phyloP scores from a whole-genome alignment of 139 green algal species.

The Desmodesmus armatus region DNA sequence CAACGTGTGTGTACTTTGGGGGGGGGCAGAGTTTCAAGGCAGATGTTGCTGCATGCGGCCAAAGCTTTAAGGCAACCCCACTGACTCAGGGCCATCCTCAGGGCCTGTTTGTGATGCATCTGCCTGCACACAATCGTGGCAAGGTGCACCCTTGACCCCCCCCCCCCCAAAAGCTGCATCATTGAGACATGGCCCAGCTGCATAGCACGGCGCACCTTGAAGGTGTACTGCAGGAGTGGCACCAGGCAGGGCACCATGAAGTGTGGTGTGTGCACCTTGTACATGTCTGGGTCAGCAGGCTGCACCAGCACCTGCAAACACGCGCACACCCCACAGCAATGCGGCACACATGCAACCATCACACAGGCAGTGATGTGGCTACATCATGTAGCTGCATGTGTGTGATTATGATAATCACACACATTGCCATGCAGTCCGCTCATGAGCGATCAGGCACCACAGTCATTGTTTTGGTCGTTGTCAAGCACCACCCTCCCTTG shows the following conservation, averaged over 20 bases:
- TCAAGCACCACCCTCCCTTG: too few species aligned
- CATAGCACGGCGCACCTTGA: slow-evolving; percentile 48
- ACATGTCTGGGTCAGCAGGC: slow-evolving; percentile 48
- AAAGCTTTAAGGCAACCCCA: not conserved
- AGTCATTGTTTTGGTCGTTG: not conserved
- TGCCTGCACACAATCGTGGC: not conserved
- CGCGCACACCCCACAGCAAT: not conserved
- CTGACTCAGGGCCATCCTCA: not conserved
- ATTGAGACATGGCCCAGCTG: too few species aligned
- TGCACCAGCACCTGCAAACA: slow-evolving; percentile 45
- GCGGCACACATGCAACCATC: not conserved
- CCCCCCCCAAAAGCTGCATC: too few species aligned
- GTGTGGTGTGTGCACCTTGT: slow-evolving; percentile 49
- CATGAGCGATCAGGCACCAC: not conserved
- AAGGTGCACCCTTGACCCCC: not conserved
- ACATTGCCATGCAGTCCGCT: not conserved
- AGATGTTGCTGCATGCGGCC: not conserved
- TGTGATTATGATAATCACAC: not conserved
- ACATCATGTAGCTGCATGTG: not conserved
- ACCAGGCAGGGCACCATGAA: slow-evolving; percentile 65
- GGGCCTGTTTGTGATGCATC: not conserved
- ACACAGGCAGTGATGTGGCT: not conserved
- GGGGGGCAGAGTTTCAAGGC: not conserved
- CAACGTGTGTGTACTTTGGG: not conserved
- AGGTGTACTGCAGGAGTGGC: slow-evolving; percentile 62